Base-by-base conservation (phyloP, 495 filamentous ascomycete genomes). In the Clohesyomyces aquaticus region DNA sequence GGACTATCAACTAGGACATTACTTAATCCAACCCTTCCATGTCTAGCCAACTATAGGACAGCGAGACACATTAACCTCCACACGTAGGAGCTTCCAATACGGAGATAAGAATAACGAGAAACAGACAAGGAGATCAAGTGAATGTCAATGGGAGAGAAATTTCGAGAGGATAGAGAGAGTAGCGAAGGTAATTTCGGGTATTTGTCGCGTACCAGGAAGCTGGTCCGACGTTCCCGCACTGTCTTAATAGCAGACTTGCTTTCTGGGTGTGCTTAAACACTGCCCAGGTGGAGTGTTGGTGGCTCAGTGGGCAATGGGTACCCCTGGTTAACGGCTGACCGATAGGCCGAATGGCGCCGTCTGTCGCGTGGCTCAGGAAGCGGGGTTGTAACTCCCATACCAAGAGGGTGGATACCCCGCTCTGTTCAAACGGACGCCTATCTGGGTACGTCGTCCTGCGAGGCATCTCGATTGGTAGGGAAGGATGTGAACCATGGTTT, bases 1-100 rank as follows among this genome's bases (percentile, higher is more conserved):
- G 51, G 43, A 60, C 57, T 60, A 60, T 18, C 29, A 18, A 60
- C 57, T 50, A 38, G 29, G 28, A 60, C 57, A 60, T 60, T 60
- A 60, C 35, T 19, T 43, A 16, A 26, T n/a, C 55, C 14, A 45
- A 27, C 16, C 48, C 55, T 14, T 52, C 25, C 9, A 23, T 4
- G 25, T 52, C 22, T 23, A 23, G 22, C 18, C 48, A 52, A 16
- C 12, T 28, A 52, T 22, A 52, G 49, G 49, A 41, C 28, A 10
- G 23, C 10, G 11, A 55, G 4, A 16, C 3, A 28, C 43, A 51
- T 50, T 51, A 38, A 50, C 46, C 46, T 50, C 57, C 45, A 47
- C 27, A 50, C 50, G 51, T 23, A 19, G 16, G 26, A 38, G 32
- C 32, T 6, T 38, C 32, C 3, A 41, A 10, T 19, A 55, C 25